phyloP scores from a whole-genome alignment of 352 stramenopile genomes.

The Globisporangium nagaii region DNA sequence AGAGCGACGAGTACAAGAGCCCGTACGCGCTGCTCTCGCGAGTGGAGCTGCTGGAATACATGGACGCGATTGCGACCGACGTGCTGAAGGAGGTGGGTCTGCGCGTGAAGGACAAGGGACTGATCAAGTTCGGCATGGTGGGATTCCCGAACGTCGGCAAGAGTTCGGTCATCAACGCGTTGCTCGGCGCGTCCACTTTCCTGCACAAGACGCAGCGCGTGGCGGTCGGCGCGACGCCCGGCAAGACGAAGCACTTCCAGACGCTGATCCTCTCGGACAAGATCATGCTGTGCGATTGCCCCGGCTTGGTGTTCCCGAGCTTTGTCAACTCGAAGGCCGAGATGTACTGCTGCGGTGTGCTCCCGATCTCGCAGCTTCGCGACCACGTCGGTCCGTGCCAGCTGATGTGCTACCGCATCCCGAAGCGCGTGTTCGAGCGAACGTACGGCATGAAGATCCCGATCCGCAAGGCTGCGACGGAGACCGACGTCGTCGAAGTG shows the following conservation, averaged over 20 bases:
- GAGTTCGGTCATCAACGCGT: constrained; percentile 98
- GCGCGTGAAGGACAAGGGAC: constrained; percentile 75
- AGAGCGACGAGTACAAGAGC: constrained; percentile 6
- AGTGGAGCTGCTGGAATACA: constrained; percentile 68
- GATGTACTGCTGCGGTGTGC: constrained; percentile 98
- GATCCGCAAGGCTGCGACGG: constrained; percentile 52
- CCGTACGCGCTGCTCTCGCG: constrained; percentile 68
- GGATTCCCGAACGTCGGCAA: constrained; percentile 99
- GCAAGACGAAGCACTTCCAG: constrained; percentile 99
- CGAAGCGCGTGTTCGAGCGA: constrained; percentile 93
- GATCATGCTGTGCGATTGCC: constrained; percentile 99
- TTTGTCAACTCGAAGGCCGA: constrained; percentile 98
- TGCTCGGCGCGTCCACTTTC: constrained; percentile 94
- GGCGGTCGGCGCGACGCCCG: constrained; percentile 95
- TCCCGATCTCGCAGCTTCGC: constrained; percentile 97
- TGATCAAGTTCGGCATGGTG: constrained; percentile 96
- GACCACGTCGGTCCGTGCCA: constrained; percentile 93
- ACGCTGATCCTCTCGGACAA: constrained; percentile 95
- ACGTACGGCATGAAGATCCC: constrained; percentile 95
- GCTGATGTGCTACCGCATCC: constrained; percentile 93
- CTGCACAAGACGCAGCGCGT: constrained; percentile 95
- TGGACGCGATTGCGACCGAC: constrained; percentile 46
- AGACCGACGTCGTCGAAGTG: constrained; percentile 74
- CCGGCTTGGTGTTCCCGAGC: constrained; percentile 98
- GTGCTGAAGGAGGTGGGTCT: constrained; percentile 55